Percentiles rank a stretch among this genome's conserved stretches.
Evolutionary conservation across 1,139 yeast species (phyloP).

Genomic region (Diutina neorugosa): DNA sequence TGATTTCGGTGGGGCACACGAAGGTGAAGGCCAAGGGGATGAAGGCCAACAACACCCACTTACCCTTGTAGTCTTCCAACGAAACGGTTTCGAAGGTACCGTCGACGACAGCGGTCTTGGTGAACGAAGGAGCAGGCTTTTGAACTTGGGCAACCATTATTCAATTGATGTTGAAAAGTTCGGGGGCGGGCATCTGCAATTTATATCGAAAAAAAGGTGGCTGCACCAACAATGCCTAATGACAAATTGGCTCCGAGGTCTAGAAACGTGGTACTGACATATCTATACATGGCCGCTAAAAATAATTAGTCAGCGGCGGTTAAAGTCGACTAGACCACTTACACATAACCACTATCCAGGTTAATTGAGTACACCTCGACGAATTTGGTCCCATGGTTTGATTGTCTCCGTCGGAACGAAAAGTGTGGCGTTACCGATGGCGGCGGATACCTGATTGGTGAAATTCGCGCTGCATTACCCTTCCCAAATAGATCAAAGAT

Average conservation of each 20-base stretch:
- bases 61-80: conserved; percentile 90
- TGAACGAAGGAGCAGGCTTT: conserved; percentile 93
- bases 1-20: conserved; percentile 97
- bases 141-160: conserved; percentile 81
- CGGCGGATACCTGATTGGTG: conserved; percentile 4
- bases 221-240: not conserved
- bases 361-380: not conserved
- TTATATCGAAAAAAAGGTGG: conserved; percentile 2
- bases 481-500: not conserved
- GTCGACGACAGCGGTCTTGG: conserved; percentile 92
- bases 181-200: not conserved
- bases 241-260: conserved; percentile 3
- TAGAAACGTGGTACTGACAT: not conserved
- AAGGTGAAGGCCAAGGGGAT: conserved; percentile 98
- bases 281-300: not conserved
- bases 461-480: not conserved
- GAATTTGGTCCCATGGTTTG: too few relatives aligned
- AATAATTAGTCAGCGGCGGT: not conserved
- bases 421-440: conserved; percentile 4
- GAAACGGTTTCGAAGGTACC: conserved; percentile 92
- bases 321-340: not conserved
- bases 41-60: conserved; percentile 94
- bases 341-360: not conserved
- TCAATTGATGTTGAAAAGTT: not conserved
- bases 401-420: not conserved